Base-by-base conservation (phyloP, 164 flowering plant genomes). In the Vitis rotundifolia region DNA sequence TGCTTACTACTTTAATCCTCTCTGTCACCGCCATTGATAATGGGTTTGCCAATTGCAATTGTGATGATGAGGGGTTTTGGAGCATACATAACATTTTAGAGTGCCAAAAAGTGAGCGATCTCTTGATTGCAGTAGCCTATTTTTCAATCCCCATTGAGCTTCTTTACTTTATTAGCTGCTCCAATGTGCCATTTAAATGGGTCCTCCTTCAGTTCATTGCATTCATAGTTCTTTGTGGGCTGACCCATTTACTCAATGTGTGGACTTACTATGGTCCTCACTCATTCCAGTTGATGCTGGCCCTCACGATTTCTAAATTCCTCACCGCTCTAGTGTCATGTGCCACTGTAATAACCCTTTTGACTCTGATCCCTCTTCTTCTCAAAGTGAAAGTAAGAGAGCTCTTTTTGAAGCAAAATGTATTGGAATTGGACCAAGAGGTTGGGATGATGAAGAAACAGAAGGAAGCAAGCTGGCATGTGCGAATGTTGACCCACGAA, bases 161-260 rank as follows among this genome's bases (percentile, higher is more conserved):
- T 2, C 76, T 87, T 19, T 87, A 78, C 77, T 87, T 87, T 54
- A 65, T 87, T 58, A 85, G 86, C 73, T 79, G 79, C 75, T 82
- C 91, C 2, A 79, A 79, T 57, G 63, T 87, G 6, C 91, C 91
- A 4, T 87, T 84, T 74, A 87, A 84, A 79, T 85, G 89, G 91
- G 91, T 87, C 10, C 80, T 87, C 11, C 57, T 81, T 52, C 84
- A 85, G 66, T 87, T 87, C 69, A 73, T 84, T 59, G 84, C 84
- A 0, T 87, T 87, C 68, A 87, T 87, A 28, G 91, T 87, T 11
- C 86, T 87, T 13, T 87, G 91, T 75, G 91, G 91, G 49, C 61
- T 84, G 74, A 87, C 91, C 56, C 91, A 87, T 77, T 68, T 87
- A 71, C 83, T 87, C 64, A 85, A 80, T 52, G 79, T 59, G 0